Percentiles rank a stretch among this genome's conserved stretches.
Conservation (phyloP, 257 asterid species). For the Solanum bulbocastanum region DNA sequence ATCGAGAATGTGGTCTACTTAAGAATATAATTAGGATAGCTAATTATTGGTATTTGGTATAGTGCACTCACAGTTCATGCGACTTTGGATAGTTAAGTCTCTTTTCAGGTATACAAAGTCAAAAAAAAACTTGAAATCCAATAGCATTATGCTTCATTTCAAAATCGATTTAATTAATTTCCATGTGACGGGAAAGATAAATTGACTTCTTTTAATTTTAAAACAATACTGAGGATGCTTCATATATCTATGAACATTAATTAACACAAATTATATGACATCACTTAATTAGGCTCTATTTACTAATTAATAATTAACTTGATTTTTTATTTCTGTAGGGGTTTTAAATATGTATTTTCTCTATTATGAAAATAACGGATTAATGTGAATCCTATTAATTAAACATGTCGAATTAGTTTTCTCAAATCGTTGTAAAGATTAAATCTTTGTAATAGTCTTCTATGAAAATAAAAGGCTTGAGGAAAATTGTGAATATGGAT, state of each 20-base stretch:
- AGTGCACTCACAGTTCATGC: not conserved
- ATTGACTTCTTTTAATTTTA: not conserved
- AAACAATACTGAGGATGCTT: not conserved
- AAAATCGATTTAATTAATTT: not conserved
- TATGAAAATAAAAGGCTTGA: not conserved
- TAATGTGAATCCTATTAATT: not conserved
- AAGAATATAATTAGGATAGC: not conserved
- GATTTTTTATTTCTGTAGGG: not conserved
- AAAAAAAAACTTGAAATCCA: slow-evolving; percentile 14
- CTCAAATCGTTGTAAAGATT: not conserved
- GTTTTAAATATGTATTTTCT: not conserved
- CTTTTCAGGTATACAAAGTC: slow-evolving; percentile 11
- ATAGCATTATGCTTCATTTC: not conserved
- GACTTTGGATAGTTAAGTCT: not conserved
- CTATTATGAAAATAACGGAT: not conserved
- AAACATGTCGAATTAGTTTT: not conserved
- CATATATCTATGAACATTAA: not conserved
- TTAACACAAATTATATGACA: not conserved
- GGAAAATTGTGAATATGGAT: not conserved
- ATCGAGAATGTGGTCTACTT: not conserved
- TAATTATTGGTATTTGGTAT: slow-evolving; percentile 12
- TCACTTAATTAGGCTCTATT: not conserved
- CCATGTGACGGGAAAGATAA: not conserved
- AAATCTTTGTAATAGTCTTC: not conserved
- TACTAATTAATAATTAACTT: not conserved